These are phyloP conservation scores for Globisporangium rhizosaccharum DNA, from an alignment of 352 stramenopile species.

Conservation along the genomic window DNA sequence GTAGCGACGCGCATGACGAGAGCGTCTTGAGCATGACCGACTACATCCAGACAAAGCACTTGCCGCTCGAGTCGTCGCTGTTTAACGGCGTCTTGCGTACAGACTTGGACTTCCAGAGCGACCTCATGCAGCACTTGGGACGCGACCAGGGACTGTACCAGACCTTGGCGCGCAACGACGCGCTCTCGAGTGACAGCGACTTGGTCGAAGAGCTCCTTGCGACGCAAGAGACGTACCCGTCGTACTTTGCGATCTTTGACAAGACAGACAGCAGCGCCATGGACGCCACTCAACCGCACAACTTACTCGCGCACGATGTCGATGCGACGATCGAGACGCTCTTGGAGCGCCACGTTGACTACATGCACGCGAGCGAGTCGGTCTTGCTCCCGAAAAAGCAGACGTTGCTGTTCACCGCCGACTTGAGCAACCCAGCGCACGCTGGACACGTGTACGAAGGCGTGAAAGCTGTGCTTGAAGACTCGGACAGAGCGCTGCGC, in stretches of 20 bases:
- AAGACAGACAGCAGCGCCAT: neutral
- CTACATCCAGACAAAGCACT: slow-evolving; percentile 70
- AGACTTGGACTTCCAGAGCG: slow-evolving; percentile 57
- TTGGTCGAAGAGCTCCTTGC: slow-evolving; percentile 61
- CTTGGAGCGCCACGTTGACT: slow-evolving; percentile 38
- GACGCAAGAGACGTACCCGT: slow-evolving; percentile 50
- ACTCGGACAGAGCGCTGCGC: slow-evolving; percentile 56
- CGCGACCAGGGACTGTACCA: slow-evolving; percentile 80
- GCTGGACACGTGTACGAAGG: slow-evolving; percentile 48
- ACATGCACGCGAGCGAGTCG: slow-evolving; percentile 50
- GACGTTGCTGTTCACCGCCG: slow-evolving; percentile 50
- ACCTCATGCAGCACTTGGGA: slow-evolving; percentile 73
- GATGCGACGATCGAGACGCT: slow-evolving; percentile 51
- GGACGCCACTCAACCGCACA: neutral
- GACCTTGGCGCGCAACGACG: slow-evolving; percentile 44
- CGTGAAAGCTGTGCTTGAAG: slow-evolving; percentile 62
- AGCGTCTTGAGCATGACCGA: slow-evolving; percentile 71
- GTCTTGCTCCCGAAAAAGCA: slow-evolving; percentile 60
- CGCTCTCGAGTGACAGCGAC: slow-evolving; percentile 56
- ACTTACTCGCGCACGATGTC: slow-evolving; percentile 52
- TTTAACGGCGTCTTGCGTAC: slow-evolving; percentile 86
- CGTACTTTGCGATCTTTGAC: slow-evolving; percentile 66
- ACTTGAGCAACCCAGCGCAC: slow-evolving; percentile 47
- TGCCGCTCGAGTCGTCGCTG: slow-evolving; percentile 65
- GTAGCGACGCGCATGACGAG: slow-evolving; percentile 42